Conservation (phyloP, 306 rosid genomes). For the Begonia peltatifolia region DNA sequence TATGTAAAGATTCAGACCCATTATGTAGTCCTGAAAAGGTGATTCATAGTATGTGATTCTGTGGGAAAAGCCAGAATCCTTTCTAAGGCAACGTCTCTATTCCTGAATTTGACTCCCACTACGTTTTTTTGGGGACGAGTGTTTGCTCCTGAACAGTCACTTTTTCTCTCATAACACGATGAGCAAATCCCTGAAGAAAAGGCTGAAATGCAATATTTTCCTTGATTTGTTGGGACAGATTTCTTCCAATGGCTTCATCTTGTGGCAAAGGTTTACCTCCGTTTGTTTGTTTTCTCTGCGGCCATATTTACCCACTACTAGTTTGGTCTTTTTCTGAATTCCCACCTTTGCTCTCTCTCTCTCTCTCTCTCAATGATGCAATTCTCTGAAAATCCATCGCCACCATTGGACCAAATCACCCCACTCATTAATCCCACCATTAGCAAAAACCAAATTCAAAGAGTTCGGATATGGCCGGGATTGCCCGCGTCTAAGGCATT, state of each 20-base stretch:
- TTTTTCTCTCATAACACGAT: conserved; percentile 1
- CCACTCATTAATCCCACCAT: conserved; percentile 22
- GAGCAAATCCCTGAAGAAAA: conserved; percentile 8
- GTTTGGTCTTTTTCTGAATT: conserved; percentile 54
- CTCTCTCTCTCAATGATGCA: conserved; percentile 37
- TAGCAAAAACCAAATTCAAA: conserved; percentile 47
- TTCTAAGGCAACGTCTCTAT: conserved; percentile 3
- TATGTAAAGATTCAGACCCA: conserved; percentile 5
- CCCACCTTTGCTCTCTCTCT: neutral
- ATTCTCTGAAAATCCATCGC: conserved; percentile 31
- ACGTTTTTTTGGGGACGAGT: conserved; percentile 11
- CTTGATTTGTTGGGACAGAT: neutral
- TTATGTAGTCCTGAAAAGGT: conserved; percentile 23
- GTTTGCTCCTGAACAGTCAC: conserved; percentile 20
- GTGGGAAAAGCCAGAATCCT: conserved; percentile 7
- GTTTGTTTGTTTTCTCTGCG: conserved; percentile 20
- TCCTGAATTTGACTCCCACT: conserved; percentile 9
- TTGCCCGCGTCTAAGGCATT: conserved; percentile 30
- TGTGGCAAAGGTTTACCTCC: conserved; percentile 12
- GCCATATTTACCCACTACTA: conserved; percentile 20
- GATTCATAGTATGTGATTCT: neutral
- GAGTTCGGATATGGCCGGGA: conserved; percentile 53
- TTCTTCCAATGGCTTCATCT: conserved; percentile 13
- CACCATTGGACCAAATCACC: conserved; percentile 30
- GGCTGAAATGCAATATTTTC: conserved; percentile 12